Conservation (phyloP, 2,329 filamentous ascomycete species). For the Colletotrichum viniferum region DNA sequence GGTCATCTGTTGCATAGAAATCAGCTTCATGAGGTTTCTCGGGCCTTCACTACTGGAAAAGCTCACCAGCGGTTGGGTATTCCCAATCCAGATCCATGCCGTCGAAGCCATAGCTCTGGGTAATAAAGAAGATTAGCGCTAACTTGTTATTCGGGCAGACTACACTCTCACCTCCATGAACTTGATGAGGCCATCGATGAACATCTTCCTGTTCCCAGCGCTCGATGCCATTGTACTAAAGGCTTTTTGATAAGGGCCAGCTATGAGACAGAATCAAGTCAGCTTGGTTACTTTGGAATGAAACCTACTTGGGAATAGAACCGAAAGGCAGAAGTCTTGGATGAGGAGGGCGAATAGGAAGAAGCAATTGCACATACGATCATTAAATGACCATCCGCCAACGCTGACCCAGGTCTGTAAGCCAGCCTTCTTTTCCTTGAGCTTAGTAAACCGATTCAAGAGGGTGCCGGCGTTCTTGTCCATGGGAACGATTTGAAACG, state of each 20-base stretch:
- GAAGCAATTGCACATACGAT: slow-evolving; percentile 25
- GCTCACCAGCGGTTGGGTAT: slow-evolving; percentile 22
- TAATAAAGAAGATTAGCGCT: slow-evolving; percentile 34
- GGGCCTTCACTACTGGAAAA: background rate
- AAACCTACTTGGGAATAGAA: background rate
- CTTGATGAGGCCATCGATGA: slow-evolving; percentile 22
- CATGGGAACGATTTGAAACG: slow-evolving; percentile 26
- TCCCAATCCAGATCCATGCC: slow-evolving; percentile 32
- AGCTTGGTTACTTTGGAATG: background rate
- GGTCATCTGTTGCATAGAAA: slow-evolving; percentile 30
- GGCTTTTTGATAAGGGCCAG: slow-evolving; percentile 26
- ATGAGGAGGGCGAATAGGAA: background rate
- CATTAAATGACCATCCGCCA: slow-evolving; percentile 46
- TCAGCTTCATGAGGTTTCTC: slow-evolving; percentile 28
- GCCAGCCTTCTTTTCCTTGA: slow-evolving; percentile 32
- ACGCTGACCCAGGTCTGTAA: slow-evolving; percentile 43
- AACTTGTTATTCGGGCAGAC: slow-evolving; percentile 3
- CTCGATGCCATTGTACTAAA: slow-evolving; percentile 27
- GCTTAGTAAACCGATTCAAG: slow-evolving; percentile 27
- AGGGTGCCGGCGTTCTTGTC: slow-evolving; percentile 21
- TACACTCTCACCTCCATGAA: slow-evolving; percentile 30
- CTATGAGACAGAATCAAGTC: slow-evolving; percentile 11
- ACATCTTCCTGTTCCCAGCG: slow-evolving; percentile 11
- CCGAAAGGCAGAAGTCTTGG: background rate
- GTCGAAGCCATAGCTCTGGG: slow-evolving; percentile 38